phyloP scores from a whole-genome alignment of 2,329 filamentous ascomycete species.

The Fusarium guadeloupense region DNA sequence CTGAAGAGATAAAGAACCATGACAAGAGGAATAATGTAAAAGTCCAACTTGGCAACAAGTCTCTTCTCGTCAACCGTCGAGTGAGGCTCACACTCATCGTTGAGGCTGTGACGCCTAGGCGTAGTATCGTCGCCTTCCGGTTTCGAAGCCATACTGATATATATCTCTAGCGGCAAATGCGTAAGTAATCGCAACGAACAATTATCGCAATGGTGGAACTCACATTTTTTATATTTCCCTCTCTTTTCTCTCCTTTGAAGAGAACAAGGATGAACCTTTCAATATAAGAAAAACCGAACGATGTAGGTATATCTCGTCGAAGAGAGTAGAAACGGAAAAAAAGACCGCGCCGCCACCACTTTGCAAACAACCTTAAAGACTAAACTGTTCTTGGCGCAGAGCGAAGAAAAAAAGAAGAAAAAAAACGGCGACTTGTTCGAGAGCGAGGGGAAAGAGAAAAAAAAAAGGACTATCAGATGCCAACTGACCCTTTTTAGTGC shows the following conservation, averaged over 20 bases:
- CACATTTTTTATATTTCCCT: background rate
- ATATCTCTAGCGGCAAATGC: background rate
- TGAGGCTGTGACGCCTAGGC: conserved; percentile 28
- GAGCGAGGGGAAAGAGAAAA: background rate
- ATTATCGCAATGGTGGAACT: background rate
- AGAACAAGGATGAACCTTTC: background rate
- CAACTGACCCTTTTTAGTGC: conserved; percentile 13
- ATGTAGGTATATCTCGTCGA: conserved; percentile 1
- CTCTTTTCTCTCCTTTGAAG: background rate
- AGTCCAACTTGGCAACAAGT: conserved; percentile 72
- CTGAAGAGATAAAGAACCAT: conserved; percentile 78
- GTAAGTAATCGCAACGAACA: background rate
- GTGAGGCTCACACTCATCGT: conserved; percentile 27
- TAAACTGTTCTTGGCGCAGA: conserved; percentile 32
- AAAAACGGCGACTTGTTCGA: background rate
- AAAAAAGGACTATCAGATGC: conserved; percentile 1
- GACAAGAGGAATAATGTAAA: conserved; percentile 70
- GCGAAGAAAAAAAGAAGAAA: too few relatives aligned
- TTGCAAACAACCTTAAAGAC: conserved; percentile 22
- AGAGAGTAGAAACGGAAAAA: background rate
- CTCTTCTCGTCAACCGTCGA: conserved; percentile 56
- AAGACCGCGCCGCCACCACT: conserved; percentile 17
- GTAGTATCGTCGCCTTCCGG: conserved; percentile 13
- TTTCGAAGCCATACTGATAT: conserved; percentile 18
- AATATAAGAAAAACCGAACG: conserved; percentile 1